Base-by-base conservation (phyloP, 176 grass and related monocot species). In the Aegilops speltoides region DNA sequence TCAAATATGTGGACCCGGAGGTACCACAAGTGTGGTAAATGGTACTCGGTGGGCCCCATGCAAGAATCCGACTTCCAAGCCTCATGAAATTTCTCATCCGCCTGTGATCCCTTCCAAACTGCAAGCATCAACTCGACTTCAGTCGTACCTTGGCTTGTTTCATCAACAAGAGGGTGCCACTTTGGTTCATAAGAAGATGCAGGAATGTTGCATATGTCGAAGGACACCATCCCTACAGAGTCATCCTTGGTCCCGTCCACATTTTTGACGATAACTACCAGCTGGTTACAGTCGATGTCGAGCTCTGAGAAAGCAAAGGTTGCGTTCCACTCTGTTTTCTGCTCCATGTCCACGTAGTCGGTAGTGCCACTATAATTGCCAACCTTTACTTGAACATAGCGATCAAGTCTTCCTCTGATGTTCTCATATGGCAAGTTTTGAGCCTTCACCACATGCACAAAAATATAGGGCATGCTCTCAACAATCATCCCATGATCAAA, bases 301-400 rank as follows among this genome's bases (percentile, higher is more conserved):
- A 77, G 59, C 22, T 33, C 57, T 31, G 87, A 69, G 64, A 89
- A 84, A 34, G 72, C 81, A 57, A 89, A 68, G 14, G 78, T 81
- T 79, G 83, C 29, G 57, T 79, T 84, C 87, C 87, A 89, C 17
- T 60, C 64, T n/a, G 87, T 60, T 46, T 89, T 78, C 23, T 84
- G 73, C 61, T 89, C 61, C 69, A 79, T 5, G 13, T 16, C 13
- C 48, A 52, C 13, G 2, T 15, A 52, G 14, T 52, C 13, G 13
- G 48, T 52, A 4, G 12, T 52, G 48, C 48, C 48, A 14, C 10
- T 14, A 52, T 16, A 16, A 13, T 12, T 12, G 13, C 48, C 48
- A 52, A 52, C 13, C 48, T 52, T 52, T 16, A 84, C 74, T 38
- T 84, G 73, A 15, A 89, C 87, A 79, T 69, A 84, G 26, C 81